Evolutionary conservation across 2,329 filamentous ascomycete species (phyloP).

Genomic region (Aspergillus transmontanensis): DNA sequence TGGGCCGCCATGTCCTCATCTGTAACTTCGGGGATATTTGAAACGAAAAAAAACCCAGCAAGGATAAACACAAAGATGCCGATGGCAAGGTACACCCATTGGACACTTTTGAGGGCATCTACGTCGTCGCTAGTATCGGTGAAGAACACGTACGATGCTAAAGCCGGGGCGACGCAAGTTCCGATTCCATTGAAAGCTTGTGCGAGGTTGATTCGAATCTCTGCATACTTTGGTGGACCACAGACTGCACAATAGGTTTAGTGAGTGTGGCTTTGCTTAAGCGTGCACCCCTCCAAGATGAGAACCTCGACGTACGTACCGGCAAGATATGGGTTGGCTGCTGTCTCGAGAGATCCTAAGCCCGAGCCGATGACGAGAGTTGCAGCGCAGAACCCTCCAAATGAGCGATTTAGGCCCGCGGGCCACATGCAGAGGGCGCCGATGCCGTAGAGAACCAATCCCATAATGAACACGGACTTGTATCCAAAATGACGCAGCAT

Average conservation of each 20-base stretch:
- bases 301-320: conserved; percentile 41
- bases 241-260: conserved; percentile 56
- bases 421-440: conserved; percentile 86
- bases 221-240: conserved; percentile 72
- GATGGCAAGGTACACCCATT: conserved; percentile 81
- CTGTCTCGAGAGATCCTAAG: conserved; percentile 73
- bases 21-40: conserved; percentile 71
- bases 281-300: neutral
- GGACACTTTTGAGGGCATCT: conserved; percentile 65
- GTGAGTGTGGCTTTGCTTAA: conserved; percentile 33
- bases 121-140: conserved; percentile 61
- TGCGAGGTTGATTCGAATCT: conserved; percentile 75
- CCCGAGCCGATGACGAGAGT: conserved; percentile 76
- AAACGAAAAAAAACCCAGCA: conserved; percentile 67
- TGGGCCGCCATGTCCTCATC: conserved; percentile 69
- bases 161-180: conserved; percentile 71
- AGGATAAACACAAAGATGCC: conserved; percentile 71
- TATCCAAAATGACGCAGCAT: conserved; percentile 75
- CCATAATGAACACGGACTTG: conserved; percentile 77
- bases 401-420: conserved; percentile 70
- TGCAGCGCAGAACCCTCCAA: conserved; percentile 71
- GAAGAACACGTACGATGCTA: conserved; percentile 76
- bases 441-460: conserved; percentile 68
- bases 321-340: conserved; percentile 75
- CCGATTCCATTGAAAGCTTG: conserved; percentile 79